These are phyloP conservation scores for Thyridium curvatum DNA, from an alignment of 2,329 filamentous ascomycete species.

Conservation along the genomic window DNA sequence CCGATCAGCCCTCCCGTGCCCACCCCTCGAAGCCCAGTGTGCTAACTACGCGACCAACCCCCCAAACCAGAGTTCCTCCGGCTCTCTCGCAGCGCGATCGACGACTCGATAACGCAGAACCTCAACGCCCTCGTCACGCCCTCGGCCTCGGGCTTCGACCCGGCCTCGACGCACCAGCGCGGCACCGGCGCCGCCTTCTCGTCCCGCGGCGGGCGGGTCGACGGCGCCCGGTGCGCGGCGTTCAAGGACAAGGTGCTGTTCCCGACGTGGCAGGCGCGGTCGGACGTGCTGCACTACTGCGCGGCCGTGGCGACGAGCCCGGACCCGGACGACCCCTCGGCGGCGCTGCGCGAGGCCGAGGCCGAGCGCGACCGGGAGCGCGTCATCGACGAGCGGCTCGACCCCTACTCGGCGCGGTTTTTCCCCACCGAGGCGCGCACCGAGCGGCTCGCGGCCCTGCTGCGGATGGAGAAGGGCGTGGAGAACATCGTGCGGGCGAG, in stretches of 20 bases:
- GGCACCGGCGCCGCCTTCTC: conserved; percentile 40
- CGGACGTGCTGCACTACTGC: conserved; percentile 84
- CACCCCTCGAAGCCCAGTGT: conserved; percentile 1
- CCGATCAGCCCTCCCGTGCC: not conserved
- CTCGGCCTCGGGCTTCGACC: conserved; percentile 66
- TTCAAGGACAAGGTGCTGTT: conserved; percentile 81
- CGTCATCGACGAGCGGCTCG: conserved; percentile 79
- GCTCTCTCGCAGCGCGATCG: conserved; percentile 74
- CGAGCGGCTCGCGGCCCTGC: conserved; percentile 65
- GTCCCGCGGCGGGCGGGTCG: conserved; percentile 37
- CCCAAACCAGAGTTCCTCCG: conserved; percentile 73
- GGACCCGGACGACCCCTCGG: conserved; percentile 80
- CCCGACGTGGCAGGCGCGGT: conserved; percentile 78
- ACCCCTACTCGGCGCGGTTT: conserved; percentile 84
- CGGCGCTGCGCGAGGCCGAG: conserved; percentile 62
- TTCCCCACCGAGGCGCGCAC: conserved; percentile 75
- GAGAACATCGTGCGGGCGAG: conserved; percentile 74
- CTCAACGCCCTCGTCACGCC: conserved; percentile 85
- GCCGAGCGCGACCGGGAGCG: conserved; percentile 63
- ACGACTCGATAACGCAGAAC: conserved; percentile 90
- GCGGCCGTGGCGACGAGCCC: conserved; percentile 79
- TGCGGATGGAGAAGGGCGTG: conserved; percentile 70
- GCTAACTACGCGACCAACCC: not conserved
- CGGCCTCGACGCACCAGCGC: conserved; percentile 64
- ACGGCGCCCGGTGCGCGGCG: conserved; percentile 53